These are phyloP conservation scores for Aureobasidium sp. DNA, from an alignment of 2,329 filamentous ascomycete genomes.

Conservation along the genomic window DNA sequence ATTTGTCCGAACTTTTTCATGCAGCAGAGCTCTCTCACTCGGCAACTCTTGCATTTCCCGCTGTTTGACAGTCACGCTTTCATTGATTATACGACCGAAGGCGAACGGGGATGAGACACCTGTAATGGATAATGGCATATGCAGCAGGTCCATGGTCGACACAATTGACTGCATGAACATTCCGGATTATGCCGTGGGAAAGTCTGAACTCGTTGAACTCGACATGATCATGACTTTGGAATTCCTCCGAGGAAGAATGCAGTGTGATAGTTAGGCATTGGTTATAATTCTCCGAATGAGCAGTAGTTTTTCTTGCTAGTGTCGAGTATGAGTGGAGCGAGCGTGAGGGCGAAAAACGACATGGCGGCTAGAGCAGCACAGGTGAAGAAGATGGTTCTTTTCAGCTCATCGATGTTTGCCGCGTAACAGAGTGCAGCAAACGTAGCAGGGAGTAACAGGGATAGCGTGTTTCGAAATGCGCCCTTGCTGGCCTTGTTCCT, in stretches of 20 bases:
- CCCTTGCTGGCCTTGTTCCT: conserved; percentile 9
- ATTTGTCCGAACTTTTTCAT: conserved; percentile 3
- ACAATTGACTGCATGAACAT: not conserved
- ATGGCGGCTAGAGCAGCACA: conserved; percentile 1
- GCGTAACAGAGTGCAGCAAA: not conserved
- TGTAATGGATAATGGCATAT: not conserved
- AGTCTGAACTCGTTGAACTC: not conserved
- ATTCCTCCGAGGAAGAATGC: not conserved
- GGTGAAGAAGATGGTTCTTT: conserved; percentile 7
- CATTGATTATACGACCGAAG: not conserved
- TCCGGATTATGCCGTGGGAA: not conserved
- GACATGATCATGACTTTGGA: not conserved
- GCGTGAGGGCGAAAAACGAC: not conserved
- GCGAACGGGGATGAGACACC: not conserved
- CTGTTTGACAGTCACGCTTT: not conserved
- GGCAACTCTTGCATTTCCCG: not conserved
- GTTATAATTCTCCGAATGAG: not conserved
- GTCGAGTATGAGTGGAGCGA: not conserved
- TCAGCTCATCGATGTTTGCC: conserved; percentile 11
- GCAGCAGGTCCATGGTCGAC: not conserved
- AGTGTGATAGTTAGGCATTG: not conserved
- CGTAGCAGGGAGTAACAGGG: conserved; percentile 1
- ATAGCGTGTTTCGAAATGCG: conserved; percentile 16
- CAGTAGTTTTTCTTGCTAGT: not conserved
- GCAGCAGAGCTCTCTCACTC: not conserved